Evolutionary conservation across 768 basidiomycete genomes (phyloP).

Genomic region (Tricholoma sp.): DNA sequence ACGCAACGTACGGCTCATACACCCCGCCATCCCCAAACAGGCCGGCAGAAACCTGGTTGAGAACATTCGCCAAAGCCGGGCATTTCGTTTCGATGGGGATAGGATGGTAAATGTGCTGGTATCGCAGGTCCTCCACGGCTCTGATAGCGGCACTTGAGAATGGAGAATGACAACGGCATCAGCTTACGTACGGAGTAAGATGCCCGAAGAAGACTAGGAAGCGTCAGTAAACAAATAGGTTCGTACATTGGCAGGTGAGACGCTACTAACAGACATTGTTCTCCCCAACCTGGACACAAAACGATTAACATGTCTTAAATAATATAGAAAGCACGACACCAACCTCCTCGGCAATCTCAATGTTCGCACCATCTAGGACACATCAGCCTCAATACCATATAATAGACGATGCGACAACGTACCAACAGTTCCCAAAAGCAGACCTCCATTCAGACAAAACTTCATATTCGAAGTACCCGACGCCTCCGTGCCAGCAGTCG

Average conservation of each 20-base stretch:
- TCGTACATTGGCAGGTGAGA: neutral
- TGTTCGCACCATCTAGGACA: slow-evolving; percentile 79
- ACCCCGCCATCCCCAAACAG: slow-evolving; percentile 73
- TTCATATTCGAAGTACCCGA: too few relatives aligned
- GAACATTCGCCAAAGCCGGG: slow-evolving; percentile 72
- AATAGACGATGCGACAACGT: slow-evolving; percentile 12
- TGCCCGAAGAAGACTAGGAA: slow-evolving; percentile 82
- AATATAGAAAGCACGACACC: neutral
- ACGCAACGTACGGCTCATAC: slow-evolving; percentile 74
- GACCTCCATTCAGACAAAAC: slow-evolving; percentile 87
- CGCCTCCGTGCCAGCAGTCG: too few relatives aligned
- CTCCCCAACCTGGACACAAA: slow-evolving; percentile 55
- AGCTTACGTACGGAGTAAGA: slow-evolving; percentile 54
- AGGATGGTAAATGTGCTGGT: slow-evolving; percentile 82
- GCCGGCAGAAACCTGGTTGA: slow-evolving; percentile 72
- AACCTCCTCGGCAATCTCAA: slow-evolving; percentile 90
- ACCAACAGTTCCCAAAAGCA: slow-evolving; percentile 82
- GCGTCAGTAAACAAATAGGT: neutral
- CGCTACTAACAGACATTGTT: slow-evolving; percentile 78
- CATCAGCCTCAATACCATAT: neutral
- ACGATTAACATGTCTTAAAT: neutral
- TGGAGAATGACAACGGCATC: neutral
- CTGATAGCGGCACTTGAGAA: slow-evolving; percentile 17
- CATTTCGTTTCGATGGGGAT: slow-evolving; percentile 79
- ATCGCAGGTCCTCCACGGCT: slow-evolving; percentile 81